A percentile compares a stretch with the other conserved stretches of the same genome.
phyloP scores from a whole-genome alignment of 139 green algal genomes.

The Spirogloea muscicola region DNA sequence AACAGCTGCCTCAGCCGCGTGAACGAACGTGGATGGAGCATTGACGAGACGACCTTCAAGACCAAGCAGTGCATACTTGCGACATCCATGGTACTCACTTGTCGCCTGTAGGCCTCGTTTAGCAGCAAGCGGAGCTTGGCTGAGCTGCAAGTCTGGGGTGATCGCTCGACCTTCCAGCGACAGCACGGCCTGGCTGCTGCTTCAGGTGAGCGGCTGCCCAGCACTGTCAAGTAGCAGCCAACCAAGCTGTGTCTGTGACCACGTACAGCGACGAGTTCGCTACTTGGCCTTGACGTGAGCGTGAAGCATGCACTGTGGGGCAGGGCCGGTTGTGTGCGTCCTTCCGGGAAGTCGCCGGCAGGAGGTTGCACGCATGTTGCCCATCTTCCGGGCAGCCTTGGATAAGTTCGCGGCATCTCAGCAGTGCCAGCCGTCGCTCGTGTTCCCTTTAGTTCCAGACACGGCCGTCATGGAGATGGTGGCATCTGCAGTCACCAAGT shows the following conservation, averaged over 20 bases:
- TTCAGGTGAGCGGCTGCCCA: neutral
- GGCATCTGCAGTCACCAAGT: no score
- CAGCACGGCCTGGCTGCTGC: no score
- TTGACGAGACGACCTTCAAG: neutral
- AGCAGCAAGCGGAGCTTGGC: neutral
- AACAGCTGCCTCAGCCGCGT: no score
- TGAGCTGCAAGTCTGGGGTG: neutral
- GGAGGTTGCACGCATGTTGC: slow-evolving; percentile 1
- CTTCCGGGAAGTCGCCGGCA: neutral
- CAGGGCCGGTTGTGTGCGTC: neutral
- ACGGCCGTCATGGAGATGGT: no score
- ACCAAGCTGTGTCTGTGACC: neutral
- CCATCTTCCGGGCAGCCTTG: neutral
- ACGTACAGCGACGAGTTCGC: neutral
- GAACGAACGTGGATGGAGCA: no score
- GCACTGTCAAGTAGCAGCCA: neutral
- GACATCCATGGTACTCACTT: neutral
- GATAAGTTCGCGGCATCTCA: no score
- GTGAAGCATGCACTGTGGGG: neutral
- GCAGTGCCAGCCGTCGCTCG: no score
- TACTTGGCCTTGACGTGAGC: no score
- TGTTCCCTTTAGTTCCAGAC: no score
- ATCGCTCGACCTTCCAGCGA: no score
- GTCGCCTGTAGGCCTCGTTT: neutral
- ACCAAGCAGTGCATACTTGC: neutral